A percentile compares a stretch with the other conserved stretches of the same genome.
Evolutionary conservation across 192 early-diverging fungal species (phyloP).

Genomic region (Powellomyces hirtus): DNA sequence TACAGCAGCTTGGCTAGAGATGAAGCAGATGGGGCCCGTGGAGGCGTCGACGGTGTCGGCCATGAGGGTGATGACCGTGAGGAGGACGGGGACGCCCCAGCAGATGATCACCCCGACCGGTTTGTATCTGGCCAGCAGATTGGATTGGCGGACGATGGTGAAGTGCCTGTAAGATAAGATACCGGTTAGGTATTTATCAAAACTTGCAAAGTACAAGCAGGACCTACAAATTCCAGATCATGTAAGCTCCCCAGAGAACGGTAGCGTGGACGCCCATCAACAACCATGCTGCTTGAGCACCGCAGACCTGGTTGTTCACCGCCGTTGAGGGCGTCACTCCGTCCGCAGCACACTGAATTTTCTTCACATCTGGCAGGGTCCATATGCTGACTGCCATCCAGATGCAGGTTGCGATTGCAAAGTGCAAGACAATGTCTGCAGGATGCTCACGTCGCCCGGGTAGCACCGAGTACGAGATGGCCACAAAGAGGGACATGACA

Average conservation of each 20-base stretch:
- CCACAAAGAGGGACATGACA: conserved; percentile 19
- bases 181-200: background rate
- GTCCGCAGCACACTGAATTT: conserved; percentile 27
- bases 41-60: conserved; percentile 12
- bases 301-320: conserved; percentile 29
- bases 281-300: conserved; percentile 13
- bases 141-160: conserved; percentile 31
- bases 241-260: conserved; percentile 27
- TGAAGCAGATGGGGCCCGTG: conserved; percentile 21
- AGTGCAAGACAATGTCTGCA: conserved; percentile 32
- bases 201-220: background rate
- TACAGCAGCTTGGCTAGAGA: conserved; percentile 9
- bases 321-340: conserved; percentile 22
- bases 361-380: conserved; percentile 3
- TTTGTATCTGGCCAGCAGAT: conserved; percentile 24
- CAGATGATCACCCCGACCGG: conserved; percentile 23
- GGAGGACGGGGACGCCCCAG: conserved; percentile 25
- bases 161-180: conserved; percentile 8
- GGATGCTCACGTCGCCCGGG: conserved; percentile 31
- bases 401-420: conserved; percentile 14
- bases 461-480: conserved; percentile 19
- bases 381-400: conserved; percentile 23
- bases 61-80: conserved; percentile 12
- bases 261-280: conserved; percentile 23
- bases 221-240: conserved; percentile 32